phyloP scores from a whole-genome alignment of 1,139 yeast species.

The Debaryomyces udenii region DNA sequence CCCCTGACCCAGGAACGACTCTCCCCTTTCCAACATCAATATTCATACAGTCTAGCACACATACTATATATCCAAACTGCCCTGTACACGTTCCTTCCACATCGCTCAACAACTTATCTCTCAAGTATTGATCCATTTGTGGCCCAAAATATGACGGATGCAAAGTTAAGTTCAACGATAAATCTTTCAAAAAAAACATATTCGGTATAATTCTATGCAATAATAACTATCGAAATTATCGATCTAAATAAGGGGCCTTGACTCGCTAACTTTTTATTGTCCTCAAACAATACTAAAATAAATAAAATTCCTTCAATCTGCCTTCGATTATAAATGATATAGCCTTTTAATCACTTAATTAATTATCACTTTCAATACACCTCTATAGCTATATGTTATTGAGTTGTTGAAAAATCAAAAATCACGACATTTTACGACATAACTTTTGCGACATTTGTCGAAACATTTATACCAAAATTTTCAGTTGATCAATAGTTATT shows the following conservation, averaged over 20 bases:
- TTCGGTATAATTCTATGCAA: conserved; percentile 8
- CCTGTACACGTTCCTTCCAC: conserved; percentile 99
- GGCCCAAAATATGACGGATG: conserved; percentile 99
- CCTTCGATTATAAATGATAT: neutral
- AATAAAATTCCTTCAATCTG: neutral
- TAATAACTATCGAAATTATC: neutral
- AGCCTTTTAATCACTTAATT: conserved; percentile 1
- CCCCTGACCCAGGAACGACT: conserved; percentile 85
- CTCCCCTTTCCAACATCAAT: conserved; percentile 95
- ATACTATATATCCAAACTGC: conserved; percentile 95
- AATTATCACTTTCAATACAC: too few relatives aligned
- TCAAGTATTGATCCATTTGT: conserved; percentile 90
- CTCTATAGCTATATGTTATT: neutral
- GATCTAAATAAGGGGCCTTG: neutral
- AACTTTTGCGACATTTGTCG: conserved; percentile 12
- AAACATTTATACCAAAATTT: conserved; percentile 10
- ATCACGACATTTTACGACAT: conserved; percentile 4
- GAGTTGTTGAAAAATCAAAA: conserved; percentile 7
- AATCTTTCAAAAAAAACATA: conserved; percentile 70
- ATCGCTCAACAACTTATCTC: conserved; percentile 87
- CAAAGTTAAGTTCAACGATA: conserved; percentile 85
- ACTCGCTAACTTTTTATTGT: neutral
- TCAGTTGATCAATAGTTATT: conserved; percentile 3
- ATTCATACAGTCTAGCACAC: conserved; percentile 92
- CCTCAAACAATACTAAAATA: conserved; percentile 1